These are phyloP conservation scores for Tulasnella sp. DNA, from an alignment of 768 basidiomycete species.

Conservation along the genomic window DNA sequence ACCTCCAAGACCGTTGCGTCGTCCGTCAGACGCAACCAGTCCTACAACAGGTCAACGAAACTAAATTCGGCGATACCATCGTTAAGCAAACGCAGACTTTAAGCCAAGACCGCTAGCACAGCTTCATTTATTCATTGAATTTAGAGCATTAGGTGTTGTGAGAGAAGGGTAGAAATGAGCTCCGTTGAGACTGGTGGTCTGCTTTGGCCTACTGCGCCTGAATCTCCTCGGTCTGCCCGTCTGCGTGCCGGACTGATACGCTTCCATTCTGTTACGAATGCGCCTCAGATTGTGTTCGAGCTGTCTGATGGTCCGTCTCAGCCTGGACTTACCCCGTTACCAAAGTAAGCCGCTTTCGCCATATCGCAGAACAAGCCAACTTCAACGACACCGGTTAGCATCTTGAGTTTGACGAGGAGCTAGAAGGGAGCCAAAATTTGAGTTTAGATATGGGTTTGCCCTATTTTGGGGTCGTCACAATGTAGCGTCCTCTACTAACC, in stretches of 20 bases:
- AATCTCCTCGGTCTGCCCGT: constrained; percentile 28
- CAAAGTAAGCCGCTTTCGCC: constrained; percentile 95
- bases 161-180: background rate
- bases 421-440: constrained; percentile 22
- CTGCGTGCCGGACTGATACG: constrained; percentile 47
- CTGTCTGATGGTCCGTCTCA: background rate
- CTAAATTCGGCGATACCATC: too few relatives aligned
- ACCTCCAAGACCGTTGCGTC: too few relatives aligned
- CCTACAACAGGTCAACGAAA: too few relatives aligned
- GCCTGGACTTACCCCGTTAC: constrained; percentile 48
- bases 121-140: background rate
- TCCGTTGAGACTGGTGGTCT: background rate
- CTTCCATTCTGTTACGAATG: constrained; percentile 46
- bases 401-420: constrained; percentile 74
- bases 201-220: background rate
- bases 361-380: constrained; percentile 94
- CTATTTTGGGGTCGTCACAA: too few relatives aligned
- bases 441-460: background rate
- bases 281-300: background rate
- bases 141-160: background rate
- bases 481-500: constrained; percentile 29
- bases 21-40: too few relatives aligned
- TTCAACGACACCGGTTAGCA: constrained; percentile 97
- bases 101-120: too few relatives aligned
- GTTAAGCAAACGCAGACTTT: too few relatives aligned